Conservation (phyloP, 2,329 filamentous ascomycete species). For the Thelonectria olida region DNA sequence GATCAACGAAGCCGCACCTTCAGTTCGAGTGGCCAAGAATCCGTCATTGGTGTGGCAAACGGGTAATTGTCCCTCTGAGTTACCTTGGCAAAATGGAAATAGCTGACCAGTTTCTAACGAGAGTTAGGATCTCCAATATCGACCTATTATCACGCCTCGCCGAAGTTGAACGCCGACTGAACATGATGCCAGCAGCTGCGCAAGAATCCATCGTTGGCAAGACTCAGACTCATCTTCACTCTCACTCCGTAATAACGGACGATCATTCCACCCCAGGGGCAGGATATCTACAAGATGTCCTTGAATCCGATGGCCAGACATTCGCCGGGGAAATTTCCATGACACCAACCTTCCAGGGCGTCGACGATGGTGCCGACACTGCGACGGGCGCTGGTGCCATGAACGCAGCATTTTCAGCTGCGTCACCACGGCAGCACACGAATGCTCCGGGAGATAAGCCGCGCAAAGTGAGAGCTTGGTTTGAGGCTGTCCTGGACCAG, state of each 20-base stretch:
- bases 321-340: slow-evolving; percentile 31
- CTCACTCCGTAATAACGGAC: neutral
- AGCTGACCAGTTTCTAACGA: neutral
- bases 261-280: slow-evolving; percentile 15
- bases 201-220: neutral
- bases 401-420: neutral
- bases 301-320: slow-evolving; percentile 29
- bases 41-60: neutral
- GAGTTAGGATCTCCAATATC: neutral
- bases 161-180: slow-evolving; percentile 5
- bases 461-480: slow-evolving; percentile 16
- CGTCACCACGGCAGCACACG: neutral
- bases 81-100: neutral
- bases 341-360: slow-evolving; percentile 23
- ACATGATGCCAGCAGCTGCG: neutral
- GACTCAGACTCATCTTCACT: neutral
- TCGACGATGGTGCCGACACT: slow-evolving; percentile 1
- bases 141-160: neutral
- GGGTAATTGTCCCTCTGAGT: neutral
- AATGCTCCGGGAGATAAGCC: neutral
- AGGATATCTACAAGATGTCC: slow-evolving; percentile 17
- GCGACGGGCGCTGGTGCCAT: neutral
- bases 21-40: neutral
- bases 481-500: slow-evolving; percentile 15
- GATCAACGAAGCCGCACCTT: neutral